Percentiles rank a stretch among this genome's conserved stretches.
phyloP scores from a whole-genome alignment of 2,329 filamentous ascomycete genomes.

The Penicillium griseofulvum region DNA sequence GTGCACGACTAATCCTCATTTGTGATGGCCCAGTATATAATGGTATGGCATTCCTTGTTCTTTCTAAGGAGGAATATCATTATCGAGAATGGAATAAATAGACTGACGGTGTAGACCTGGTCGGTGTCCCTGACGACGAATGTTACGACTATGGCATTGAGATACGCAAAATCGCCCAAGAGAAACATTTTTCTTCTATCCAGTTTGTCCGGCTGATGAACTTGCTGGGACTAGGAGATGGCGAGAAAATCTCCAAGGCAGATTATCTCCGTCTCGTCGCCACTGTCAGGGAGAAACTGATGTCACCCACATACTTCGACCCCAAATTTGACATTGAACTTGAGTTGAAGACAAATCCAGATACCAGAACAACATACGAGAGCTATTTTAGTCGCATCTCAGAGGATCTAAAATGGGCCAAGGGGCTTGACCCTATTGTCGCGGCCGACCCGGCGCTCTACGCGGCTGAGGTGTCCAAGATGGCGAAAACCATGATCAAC shows the following conservation, averaged over 20 bases:
- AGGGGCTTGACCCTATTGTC: constrained; percentile 2
- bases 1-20: constrained; percentile 5
- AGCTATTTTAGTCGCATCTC: constrained; percentile 8
- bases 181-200: constrained; percentile 6
- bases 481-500: constrained; percentile 9
- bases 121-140: constrained; percentile 4
- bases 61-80: background rate
- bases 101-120: constrained; percentile 6
- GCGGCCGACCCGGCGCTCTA: constrained; percentile 1
- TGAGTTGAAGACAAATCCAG: constrained; percentile 5
- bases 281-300: constrained; percentile 5
- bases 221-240: background rate
- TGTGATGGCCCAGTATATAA: constrained; percentile 10
- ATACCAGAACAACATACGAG: constrained; percentile 5
- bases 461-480: background rate
- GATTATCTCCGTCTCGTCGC: constrained; percentile 6
- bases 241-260: constrained; percentile 1
- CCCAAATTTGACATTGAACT: constrained; percentile 1
- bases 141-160: constrained; percentile 9
- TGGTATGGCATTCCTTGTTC: background rate
- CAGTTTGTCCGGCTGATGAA: constrained; percentile 2
- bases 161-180: constrained; percentile 2
- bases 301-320: constrained; percentile 7
- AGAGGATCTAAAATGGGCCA: constrained; percentile 10
- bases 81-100: background rate